Evolutionary conservation across 371 early-diverging fungal genomes (phyloP).

Genomic region (Lichtheimia corymbifera): DNA sequence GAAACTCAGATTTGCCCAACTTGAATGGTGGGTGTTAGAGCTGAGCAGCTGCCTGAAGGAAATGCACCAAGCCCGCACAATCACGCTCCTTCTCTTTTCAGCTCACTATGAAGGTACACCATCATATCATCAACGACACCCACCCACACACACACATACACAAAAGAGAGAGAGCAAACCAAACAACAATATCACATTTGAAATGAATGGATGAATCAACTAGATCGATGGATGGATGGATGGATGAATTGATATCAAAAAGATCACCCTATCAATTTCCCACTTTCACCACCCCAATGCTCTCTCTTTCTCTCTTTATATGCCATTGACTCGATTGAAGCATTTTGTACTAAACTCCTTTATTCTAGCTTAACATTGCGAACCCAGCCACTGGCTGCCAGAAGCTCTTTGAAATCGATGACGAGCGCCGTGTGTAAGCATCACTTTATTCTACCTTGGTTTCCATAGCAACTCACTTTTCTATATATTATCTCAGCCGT

Average conservation of each 20-base stretch:
- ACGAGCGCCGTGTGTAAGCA: slow-evolving; percentile 93
- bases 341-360: not conserved
- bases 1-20: not conserved
- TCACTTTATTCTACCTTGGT: slow-evolving; percentile 36
- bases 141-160: not conserved
- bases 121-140: not conserved
- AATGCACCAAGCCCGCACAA: no score
- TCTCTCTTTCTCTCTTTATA: not conserved
- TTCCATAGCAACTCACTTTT: not conserved
- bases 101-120: not conserved
- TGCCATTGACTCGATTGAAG: not conserved
- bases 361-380: slow-evolving; percentile 93
- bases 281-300: not conserved
- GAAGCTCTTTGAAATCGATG: slow-evolving; percentile 97
- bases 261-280: not conserved
- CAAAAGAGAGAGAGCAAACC: not conserved
- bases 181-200: not conserved
- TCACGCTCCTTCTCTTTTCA: not conserved
- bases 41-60: no score
- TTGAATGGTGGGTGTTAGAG: not conserved
- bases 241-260: not conserved
- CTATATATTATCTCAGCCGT: slow-evolving; percentile 61
- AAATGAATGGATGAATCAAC: not conserved
- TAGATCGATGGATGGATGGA: not conserved
- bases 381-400: slow-evolving; percentile 99